These are phyloP conservation scores for Chamaenerion angustifolium DNA, from an alignment of 345 rosid genomes.

Conservation along the genomic window DNA sequence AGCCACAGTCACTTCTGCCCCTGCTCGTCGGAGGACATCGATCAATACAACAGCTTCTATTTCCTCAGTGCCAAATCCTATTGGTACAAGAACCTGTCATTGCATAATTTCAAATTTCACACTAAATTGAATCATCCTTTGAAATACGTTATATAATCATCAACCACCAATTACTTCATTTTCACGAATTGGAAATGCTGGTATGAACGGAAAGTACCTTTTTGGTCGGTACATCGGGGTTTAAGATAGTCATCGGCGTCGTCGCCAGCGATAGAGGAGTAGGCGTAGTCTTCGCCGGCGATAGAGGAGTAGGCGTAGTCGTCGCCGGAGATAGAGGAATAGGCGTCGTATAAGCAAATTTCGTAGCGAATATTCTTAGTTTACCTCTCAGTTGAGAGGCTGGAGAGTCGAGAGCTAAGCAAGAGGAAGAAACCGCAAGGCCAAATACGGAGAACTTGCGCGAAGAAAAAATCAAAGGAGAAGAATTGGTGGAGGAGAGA, in stretches of 20 bases:
- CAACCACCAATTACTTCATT: background rate
- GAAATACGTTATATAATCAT: background rate
- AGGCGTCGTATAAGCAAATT: constrained; percentile 12
- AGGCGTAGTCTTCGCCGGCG: background rate
- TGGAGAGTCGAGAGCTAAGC: background rate
- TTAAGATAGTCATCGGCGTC: background rate
- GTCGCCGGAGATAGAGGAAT: too few species aligned
- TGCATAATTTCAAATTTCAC: background rate
- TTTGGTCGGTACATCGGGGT: constrained; percentile 22
- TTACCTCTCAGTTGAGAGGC: constrained; percentile 12
- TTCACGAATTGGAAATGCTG: constrained; percentile 2
- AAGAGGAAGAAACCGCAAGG: constrained; percentile 9
- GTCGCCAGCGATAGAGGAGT: constrained; percentile 5
- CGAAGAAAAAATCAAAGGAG: constrained; percentile 6
- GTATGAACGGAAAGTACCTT: constrained; percentile 22
- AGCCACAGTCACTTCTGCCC: constrained; percentile 76
- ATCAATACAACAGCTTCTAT: constrained; percentile 79
- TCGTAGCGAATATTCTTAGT: constrained; percentile 6
- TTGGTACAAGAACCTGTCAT: constrained; percentile 66
- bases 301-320: constrained; percentile 7
- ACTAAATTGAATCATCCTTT: background rate
- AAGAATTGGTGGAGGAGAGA: constrained; percentile 11
- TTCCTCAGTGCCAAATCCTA: constrained; percentile 84
- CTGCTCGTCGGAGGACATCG: constrained; percentile 77
- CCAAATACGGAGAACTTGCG: constrained; percentile 9